Evolutionary conservation across 805 yeast species (phyloP), one percentile per base, ranked within the genome.

Genomic region (Debaryomyces prosopidis): DNA sequence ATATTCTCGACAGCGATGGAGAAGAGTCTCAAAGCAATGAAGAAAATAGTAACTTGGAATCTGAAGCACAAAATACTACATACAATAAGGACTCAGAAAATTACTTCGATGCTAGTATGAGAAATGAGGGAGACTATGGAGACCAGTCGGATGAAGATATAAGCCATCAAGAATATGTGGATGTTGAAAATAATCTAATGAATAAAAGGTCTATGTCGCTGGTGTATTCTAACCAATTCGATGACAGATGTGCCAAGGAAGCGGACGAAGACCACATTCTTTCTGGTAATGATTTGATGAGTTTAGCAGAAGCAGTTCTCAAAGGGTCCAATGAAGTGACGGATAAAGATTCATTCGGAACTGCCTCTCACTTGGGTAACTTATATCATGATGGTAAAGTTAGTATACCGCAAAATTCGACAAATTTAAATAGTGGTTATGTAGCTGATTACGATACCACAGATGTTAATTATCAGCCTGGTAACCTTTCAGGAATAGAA

Each of bases 381-480:
- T 23, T 23, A 23, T 23, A 23, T 23, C 26, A 23, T 7, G 5
- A 23, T 23, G 26, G 9, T 23, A 23, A 23, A 23, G 6, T 10
- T 7, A 10, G 5, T 7, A 3, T 23, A 23, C 5, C 26, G 3
- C 26, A 23, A 23, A 7, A 23, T 23, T 23, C 26, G 10, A n/a
- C 33, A n/a, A 30, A 30, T 30, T 9, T 30, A 12, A 58, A 60
- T 5, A 41, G 63, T 16, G 54, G 57, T 45, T 62, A 55, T 32
- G 49, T 55, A 3, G 37, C 18, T 42, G 45, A 46, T 43, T 26
- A 34, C 47, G 2, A 54, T 50, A 40, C 58, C 53, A 20, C 45
- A 47, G 48, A 51, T 30, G 14, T 30, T 8, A 17, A 35, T n/a
- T 15, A 32, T 11, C 20, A 35, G 6, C 8, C n/a, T 4, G 5